phyloP scores from a whole-genome alignment of 2,329 filamentous ascomycete species.

The Hypoxylon sp. region DNA sequence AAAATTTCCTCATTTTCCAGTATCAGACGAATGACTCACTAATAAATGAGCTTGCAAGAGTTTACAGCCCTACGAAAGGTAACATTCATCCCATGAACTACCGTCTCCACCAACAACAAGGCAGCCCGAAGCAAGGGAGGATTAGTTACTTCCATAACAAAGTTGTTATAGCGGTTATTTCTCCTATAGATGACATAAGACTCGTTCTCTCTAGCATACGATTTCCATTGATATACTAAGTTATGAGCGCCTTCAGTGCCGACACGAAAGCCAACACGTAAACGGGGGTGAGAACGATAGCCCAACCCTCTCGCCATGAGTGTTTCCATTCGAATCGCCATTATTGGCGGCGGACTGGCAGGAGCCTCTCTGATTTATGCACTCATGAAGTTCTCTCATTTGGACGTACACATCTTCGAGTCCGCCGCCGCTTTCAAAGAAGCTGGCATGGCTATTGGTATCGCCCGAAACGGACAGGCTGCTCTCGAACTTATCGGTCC shows the following conservation, averaged over 20 bases:
- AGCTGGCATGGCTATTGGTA: conserved; percentile 43
- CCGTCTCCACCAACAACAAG: no score
- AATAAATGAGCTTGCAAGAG: no score
- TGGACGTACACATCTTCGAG: conserved; percentile 46
- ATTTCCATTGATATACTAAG: no score
- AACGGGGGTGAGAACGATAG: not conserved
- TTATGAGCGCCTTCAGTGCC: no score
- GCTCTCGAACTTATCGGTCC: conserved; percentile 46
- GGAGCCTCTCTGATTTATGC: conserved; percentile 31
- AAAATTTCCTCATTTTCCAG: not conserved
- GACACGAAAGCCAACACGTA: not conserved
- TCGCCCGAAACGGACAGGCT: conserved; percentile 42
- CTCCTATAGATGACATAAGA: no score
- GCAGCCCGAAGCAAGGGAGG: no score
- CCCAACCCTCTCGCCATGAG: not conserved
- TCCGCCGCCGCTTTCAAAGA: conserved; percentile 43
- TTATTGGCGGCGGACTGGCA: conserved; percentile 7
- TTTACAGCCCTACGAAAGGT: no score
- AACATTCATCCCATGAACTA: no score
- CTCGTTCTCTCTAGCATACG: no score
- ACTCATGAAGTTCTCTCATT: conserved; percentile 33
- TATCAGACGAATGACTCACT: no score
- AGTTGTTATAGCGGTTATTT: no score
- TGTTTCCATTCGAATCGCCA: conserved; percentile 6
- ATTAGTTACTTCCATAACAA: no score